Evolutionary conservation across 73 alveolate genomes (phyloP).

Genomic region (Uronychia setigera): DNA sequence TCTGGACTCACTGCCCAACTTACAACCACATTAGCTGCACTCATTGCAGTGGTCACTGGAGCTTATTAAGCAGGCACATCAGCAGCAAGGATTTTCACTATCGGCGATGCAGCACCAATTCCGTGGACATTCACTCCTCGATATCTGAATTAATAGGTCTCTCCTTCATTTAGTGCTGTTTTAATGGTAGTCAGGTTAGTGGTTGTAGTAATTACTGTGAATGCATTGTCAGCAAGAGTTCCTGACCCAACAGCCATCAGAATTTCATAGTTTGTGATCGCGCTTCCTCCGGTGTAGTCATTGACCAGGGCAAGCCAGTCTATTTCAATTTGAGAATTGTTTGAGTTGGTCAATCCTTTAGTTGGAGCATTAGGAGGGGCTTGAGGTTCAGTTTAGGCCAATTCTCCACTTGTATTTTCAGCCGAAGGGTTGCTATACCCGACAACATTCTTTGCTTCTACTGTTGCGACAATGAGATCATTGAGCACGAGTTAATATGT

Average conservation of each 20-base stretch:
- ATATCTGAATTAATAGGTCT: neutral
- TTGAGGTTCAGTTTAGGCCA: slow-evolving; percentile 30
- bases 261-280: neutral
- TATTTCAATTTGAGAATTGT: slow-evolving; percentile 37
- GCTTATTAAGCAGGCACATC: slow-evolving; percentile 33
- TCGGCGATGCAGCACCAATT: slow-evolving; percentile 16
- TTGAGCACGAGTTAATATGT: slow-evolving; percentile 1
- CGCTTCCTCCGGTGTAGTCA: slow-evolving; percentile 29
- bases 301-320: slow-evolving; percentile 36
- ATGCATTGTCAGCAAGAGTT: too few species aligned
- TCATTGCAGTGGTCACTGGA: slow-evolving; percentile 6
- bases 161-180: neutral
- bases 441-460: slow-evolving; percentile 32
- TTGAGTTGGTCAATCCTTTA: slow-evolving; percentile 37
- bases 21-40: neutral
- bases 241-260: neutral
- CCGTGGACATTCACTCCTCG: slow-evolving; percentile 23
- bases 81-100: slow-evolving; percentile 11
- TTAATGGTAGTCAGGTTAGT: neutral
- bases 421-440: too few species aligned
- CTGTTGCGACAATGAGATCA: slow-evolving; percentile 16
- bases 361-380: slow-evolving; percentile 32
- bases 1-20: neutral
- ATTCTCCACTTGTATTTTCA: slow-evolving; percentile 33
- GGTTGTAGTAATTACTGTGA: neutral